Base-by-base conservation (phyloP, 2,329 filamentous ascomycete species). In the Exophiala sideris region DNA sequence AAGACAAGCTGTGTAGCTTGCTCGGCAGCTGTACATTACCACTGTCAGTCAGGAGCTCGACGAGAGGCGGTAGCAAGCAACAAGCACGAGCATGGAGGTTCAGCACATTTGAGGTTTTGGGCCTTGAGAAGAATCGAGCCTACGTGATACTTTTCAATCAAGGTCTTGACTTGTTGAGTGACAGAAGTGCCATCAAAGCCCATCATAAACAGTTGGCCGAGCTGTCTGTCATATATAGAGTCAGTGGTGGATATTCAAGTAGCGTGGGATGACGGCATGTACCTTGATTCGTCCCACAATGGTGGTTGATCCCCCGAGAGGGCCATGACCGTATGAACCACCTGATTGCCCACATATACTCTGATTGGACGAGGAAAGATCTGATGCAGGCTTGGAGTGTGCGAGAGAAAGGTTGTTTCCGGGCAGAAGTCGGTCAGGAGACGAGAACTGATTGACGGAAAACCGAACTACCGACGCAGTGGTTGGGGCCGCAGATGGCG, bases 1-100 rank as follows among this genome's bases (percentile, higher is more conserved):
- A 94, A 87, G 29, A 96, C 89, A 39, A 97, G 79, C 66, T 81
- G 83, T 40, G 92, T 91, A 32, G 92, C 91, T 67, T 96, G 88
- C 69, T 95, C 86, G 56, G 91, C 92, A 66, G 91, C 92, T 97
- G 70, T 64, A 45, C 20, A 18, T 39, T 38, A 29, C 33, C 21
- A 56, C 61, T 46, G 58, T 50, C 56, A 59, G 70, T 67, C 45
- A 41, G 35, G 1, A 32, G 34, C 8, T 29, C 18, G 14, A 39
- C 21, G 32, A 46, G n/a, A 35, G n/a, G 9, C 20, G 61, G 61
- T 50, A 48, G 10, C 48, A 56, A 49, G 51, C 56, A 62, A 58
- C 24, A 18, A 56, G 50, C 18, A 50, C 7, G 35, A 47, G 40
- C 8, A 51, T n/a, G 50, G 21, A 35, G 52, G 52, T 54, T 42